phyloP scores from a whole-genome alignment of 768 basidiomycete genomes.

The Suillus americanus region DNA sequence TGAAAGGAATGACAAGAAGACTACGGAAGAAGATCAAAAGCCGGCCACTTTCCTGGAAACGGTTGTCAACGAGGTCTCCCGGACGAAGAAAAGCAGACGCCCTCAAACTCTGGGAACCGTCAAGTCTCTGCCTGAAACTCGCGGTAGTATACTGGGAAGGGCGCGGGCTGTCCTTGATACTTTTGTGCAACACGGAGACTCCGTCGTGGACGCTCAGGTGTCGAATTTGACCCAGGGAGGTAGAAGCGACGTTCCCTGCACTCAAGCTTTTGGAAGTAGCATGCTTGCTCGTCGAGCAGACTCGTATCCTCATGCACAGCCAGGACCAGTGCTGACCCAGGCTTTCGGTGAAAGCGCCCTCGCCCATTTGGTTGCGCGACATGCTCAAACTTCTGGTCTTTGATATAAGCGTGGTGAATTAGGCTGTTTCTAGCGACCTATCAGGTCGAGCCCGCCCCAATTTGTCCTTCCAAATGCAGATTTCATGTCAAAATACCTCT shows the following conservation, averaged over 20 bases:
- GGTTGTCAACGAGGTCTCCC: constrained; percentile 44
- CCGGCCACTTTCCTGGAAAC: constrained; percentile 53
- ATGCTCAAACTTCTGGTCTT: neutral
- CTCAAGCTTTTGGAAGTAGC: constrained; percentile 36
- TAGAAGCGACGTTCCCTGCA: constrained; percentile 14
- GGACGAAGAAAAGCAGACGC: constrained; percentile 46
- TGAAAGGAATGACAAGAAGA: too few species aligned
- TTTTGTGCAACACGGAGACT: neutral
- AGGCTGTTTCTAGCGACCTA: neutral
- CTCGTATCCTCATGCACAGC: neutral
- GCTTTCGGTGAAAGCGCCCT: constrained; percentile 42
- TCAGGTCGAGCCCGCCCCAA: neutral
- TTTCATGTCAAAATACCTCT: too few species aligned
- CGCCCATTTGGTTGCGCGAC: constrained; percentile 8
- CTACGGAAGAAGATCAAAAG: constrained; percentile 21
- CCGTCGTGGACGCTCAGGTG: constrained; percentile 9
- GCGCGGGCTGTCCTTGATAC: constrained; percentile 36
- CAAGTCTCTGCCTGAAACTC: constrained; percentile 45
- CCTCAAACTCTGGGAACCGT: constrained; percentile 42
- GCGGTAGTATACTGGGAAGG: constrained; percentile 39
- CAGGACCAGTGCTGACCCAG: constrained; percentile 34
- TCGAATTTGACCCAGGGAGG: neutral
- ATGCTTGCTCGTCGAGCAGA: constrained; percentile 18
- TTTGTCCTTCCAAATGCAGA: neutral
- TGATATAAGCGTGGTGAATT: neutral